Conservation (phyloP, 179 eudicot species). For the Patellifolia procumbens region DNA sequence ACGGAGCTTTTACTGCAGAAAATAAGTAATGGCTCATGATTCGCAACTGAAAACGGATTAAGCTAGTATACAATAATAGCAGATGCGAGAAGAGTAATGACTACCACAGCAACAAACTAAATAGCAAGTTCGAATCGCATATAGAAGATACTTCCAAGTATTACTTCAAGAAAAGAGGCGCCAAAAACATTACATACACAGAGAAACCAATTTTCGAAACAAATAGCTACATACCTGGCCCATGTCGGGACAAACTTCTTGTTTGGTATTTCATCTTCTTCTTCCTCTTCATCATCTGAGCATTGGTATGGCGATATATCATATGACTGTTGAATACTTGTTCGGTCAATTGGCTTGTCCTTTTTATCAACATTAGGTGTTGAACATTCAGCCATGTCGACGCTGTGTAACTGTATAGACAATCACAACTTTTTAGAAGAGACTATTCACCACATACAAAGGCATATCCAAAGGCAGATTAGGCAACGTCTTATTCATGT, state of each 20-base stretch:
- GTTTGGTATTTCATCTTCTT: constrained; percentile 58
- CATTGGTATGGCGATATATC: constrained; percentile 93
- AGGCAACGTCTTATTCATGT: not conserved
- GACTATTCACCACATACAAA: not conserved
- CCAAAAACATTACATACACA: not conserved
- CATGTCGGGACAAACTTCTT: constrained; percentile 77
- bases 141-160: not conserved
- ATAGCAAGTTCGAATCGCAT: not conserved
- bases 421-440: constrained; percentile 4
- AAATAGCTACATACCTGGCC: constrained; percentile 71
- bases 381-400: constrained; percentile 24
- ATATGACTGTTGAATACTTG: constrained; percentile 60
- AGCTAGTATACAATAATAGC: not conserved
- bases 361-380: constrained; percentile 36
- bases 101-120: not conserved
- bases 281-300: constrained; percentile 90
- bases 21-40: constrained; percentile 25
- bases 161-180: not conserved
- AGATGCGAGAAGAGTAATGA: not conserved
- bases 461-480: not conserved
- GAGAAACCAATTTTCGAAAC: constrained; percentile 8
- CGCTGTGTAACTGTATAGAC: constrained; percentile 28
- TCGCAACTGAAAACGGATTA: constrained; percentile 7
- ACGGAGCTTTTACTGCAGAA: constrained; percentile 69
- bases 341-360: constrained; percentile 24